phyloP scores from a whole-genome alignment of 768 basidiomycete genomes.

The Leucocoprinus sp. region DNA sequence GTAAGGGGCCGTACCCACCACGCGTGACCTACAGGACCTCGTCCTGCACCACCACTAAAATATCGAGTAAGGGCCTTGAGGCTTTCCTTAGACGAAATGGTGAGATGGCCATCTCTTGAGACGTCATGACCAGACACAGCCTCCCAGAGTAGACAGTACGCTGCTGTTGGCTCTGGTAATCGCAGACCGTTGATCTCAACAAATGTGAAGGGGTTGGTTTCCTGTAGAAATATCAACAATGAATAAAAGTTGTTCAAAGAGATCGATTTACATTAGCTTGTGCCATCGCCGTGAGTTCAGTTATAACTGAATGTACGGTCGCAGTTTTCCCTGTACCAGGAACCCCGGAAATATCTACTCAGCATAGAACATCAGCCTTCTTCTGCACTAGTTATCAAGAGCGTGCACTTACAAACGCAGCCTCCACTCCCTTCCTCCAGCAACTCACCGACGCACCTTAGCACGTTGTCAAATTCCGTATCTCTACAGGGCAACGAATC shows the following conservation, averaged over 20 bases:
- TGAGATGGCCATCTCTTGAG: constrained; percentile 51
- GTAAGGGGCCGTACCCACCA: constrained; percentile 46
- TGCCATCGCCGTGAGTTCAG: constrained; percentile 86
- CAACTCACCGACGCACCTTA: constrained; percentile 72
- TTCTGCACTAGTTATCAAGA: neutral
- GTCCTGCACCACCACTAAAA: constrained; percentile 55
- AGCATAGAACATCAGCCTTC: neutral
- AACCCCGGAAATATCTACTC: constrained; percentile 91
- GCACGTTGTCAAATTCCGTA: constrained; percentile 70
- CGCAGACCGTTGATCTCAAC: constrained; percentile 97
- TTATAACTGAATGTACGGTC: constrained; percentile 88
- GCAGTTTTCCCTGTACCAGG: constrained; percentile 99
- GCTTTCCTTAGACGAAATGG: constrained; percentile 72
- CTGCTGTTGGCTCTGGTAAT: constrained; percentile 87
- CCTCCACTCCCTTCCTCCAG: constrained; percentile 92
- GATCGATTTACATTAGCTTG: constrained; percentile 55
- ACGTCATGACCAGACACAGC: constrained; percentile 77
- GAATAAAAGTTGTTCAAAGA: neutral
- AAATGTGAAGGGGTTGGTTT: constrained; percentile 90
- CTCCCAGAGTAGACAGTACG: constrained; percentile 90
- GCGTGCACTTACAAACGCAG: constrained; percentile 71
- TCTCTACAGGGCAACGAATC: constrained; percentile 86
- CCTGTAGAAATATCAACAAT: constrained; percentile 36
- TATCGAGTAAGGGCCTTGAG: constrained; percentile 69
- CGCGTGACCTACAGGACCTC: constrained; percentile 79